Evolutionary conservation across 1,284 basidiomycete genomes (phyloP).

Genomic region (Pseudozyma pruni): DNA sequence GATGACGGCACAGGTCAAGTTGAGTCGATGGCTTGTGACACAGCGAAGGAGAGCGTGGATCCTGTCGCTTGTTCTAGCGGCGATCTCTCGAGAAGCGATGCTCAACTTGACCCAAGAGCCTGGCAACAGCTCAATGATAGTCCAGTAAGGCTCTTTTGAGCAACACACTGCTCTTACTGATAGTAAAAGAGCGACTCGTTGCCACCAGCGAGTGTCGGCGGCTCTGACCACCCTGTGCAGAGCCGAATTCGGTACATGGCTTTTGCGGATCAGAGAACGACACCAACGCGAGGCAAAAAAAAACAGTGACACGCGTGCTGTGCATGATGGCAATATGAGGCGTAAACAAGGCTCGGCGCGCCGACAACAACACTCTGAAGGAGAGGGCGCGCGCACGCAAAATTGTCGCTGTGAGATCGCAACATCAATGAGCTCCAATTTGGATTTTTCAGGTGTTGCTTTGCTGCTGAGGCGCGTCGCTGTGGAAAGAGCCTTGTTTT

Average conservation of each 20-base stretch:
- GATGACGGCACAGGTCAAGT: too few species aligned
- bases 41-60: too few species aligned
- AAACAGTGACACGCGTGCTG: conserved; percentile 1
- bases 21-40: too few species aligned
- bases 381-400: conserved; percentile 1
- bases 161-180: too few species aligned
- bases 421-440: not conserved
- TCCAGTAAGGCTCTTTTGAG: too few species aligned
- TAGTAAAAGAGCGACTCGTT: too few species aligned
- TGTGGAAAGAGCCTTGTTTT: conserved; percentile 14
- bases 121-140: too few species aligned
- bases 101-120: too few species aligned
- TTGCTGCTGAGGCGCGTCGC: conserved; percentile 14
- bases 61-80: too few species aligned
- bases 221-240: not conserved
- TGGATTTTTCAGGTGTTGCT: conserved; percentile 2
- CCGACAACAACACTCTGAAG: conserved; percentile 3
- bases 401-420: not conserved
- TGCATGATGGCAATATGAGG: not conserved
- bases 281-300: not conserved
- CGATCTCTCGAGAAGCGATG: too few species aligned
- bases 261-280: conserved; percentile 10
- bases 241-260: conserved; percentile 4
- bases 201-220: too few species aligned
- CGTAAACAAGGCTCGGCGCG: conserved; percentile 18